Conservation (phyloP, 495 filamentous ascomycete species). For the Xylaria palmicola region DNA sequence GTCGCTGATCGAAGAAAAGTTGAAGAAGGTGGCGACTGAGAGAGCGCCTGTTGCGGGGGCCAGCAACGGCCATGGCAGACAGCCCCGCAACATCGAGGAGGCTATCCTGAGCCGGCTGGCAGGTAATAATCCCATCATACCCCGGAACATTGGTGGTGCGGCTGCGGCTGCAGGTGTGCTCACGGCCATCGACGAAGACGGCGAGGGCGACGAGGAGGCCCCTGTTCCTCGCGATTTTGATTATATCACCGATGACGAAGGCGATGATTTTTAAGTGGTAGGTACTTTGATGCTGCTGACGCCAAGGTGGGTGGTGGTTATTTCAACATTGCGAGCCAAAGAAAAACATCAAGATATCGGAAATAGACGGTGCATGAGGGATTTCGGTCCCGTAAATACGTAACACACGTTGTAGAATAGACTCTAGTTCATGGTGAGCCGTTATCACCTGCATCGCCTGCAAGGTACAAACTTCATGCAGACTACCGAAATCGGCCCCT, state of each 20-base stretch:
- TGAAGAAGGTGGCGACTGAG: slow-evolving; percentile 72
- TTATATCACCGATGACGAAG: slow-evolving; percentile 75
- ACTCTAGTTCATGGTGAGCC: not conserved
- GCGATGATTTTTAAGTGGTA: slow-evolving; percentile 59
- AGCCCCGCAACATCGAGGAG: slow-evolving; percentile 26
- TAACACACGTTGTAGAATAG: slow-evolving; percentile 10
- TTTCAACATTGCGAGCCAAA: no score
- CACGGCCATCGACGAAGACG: slow-evolving; percentile 83
- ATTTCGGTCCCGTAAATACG: not conserved
- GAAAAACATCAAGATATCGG: not conserved
- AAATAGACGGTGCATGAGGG: not conserved
- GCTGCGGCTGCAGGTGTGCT: slow-evolving; percentile 76
- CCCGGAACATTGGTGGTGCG: slow-evolving; percentile 52
- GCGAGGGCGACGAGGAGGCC: slow-evolving; percentile 80
- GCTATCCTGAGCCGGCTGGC: slow-evolving; percentile 28
- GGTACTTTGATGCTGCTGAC: no score
- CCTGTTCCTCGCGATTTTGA: slow-evolving; percentile 78
- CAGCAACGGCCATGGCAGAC: slow-evolving; percentile 25
- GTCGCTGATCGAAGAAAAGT: slow-evolving; percentile 78
- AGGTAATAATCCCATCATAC: slow-evolving; percentile 20
- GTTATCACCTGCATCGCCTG: not conserved
- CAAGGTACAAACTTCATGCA: not conserved
- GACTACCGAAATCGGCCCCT: not conserved
- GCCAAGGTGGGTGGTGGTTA: no score
- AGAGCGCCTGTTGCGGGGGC: slow-evolving; percentile 53